A percentile compares a stretch with the other conserved stretches of the same genome.
Conservation (phyloP, 2,329 filamentous ascomycete species). For the Diaporthe ilicicola region DNA sequence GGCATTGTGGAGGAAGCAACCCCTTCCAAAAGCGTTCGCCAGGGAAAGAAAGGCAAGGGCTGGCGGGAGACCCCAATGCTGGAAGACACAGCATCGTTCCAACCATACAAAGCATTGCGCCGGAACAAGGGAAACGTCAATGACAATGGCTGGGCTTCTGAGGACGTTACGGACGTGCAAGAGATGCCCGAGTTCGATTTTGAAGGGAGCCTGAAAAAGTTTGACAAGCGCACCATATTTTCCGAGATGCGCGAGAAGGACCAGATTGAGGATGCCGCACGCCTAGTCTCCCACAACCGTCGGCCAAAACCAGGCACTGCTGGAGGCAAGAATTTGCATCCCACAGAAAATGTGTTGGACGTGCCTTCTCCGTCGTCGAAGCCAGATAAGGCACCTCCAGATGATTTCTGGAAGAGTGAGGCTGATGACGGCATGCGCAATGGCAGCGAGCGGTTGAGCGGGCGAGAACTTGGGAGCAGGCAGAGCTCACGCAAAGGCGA, state of each 20-base stretch:
- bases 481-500: conserved; percentile 61
- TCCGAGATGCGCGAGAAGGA: conserved; percentile 92
- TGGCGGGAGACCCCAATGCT: conserved; percentile 69
- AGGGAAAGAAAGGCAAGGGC: conserved; percentile 55
- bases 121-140: conserved; percentile 57
- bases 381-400: conserved; percentile 40
- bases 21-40: conserved; percentile 32
- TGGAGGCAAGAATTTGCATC: conserved; percentile 89
- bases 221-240: conserved; percentile 92
- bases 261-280: conserved; percentile 85
- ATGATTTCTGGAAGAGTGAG: conserved; percentile 78
- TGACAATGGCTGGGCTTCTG: conserved; percentile 92
- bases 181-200: conserved; percentile 97
- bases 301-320: conserved; percentile 73
- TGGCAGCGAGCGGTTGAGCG: conserved; percentile 56
- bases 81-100: conserved; percentile 68
- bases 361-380: conserved; percentile 52
- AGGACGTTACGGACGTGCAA: conserved; percentile 93
- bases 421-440: conserved; percentile 66
- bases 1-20: conserved; percentile 40
- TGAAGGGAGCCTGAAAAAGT: conserved; percentile 86
- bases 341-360: conserved; percentile 90
- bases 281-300: conserved; percentile 91
- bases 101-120: conserved; percentile 69
- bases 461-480: conserved; percentile 59